Evolutionary conservation across 208 protist species (phyloP).

Genomic region (Crithidia fasciculata): DNA sequence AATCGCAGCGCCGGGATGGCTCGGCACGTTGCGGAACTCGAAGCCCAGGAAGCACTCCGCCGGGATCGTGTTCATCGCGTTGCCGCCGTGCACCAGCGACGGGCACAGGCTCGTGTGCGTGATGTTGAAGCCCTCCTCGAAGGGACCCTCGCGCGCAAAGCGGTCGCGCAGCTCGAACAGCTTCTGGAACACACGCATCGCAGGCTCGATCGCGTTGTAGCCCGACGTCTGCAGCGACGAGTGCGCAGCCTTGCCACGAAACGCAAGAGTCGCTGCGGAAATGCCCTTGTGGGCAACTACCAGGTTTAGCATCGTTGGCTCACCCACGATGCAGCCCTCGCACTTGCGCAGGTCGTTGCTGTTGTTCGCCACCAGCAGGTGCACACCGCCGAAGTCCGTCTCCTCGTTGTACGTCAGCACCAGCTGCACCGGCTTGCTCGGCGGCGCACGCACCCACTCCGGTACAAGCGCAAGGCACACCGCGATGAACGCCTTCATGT

Average conservation of each 20-base stretch:
- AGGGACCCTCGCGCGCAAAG: conserved; percentile 47
- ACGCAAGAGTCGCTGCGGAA: conserved; percentile 25
- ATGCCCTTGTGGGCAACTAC: conserved; percentile 66
- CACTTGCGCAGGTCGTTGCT: conserved; percentile 37
- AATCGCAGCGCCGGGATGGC: conserved; percentile 26
- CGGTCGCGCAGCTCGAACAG: conserved; percentile 45
- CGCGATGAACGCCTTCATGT: conserved; percentile 83
- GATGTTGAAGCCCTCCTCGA: conserved; percentile 39
- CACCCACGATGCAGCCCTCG: conserved; percentile 66
- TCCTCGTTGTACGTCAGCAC: conserved; percentile 68
- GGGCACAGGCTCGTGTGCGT: conserved; percentile 51
- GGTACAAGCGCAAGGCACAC: conserved; percentile 52
- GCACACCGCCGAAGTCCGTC: conserved; percentile 41
- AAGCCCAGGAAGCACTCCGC: conserved; percentile 48
- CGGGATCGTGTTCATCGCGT: conserved; percentile 63
- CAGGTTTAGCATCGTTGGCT: conserved; percentile 52
- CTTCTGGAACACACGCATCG: conserved; percentile 6
- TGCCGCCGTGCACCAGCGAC: conserved; percentile 39
- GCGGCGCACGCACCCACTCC: conserved; percentile 49
- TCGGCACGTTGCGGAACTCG: conserved; percentile 63
- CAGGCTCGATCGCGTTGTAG: conserved; percentile 46
- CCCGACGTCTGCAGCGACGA: conserved; percentile 53
- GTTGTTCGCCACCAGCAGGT: conserved; percentile 30
- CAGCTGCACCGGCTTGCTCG: conserved; percentile 62
- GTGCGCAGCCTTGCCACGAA: conserved; percentile 53